Evolutionary conservation across 192 early-diverging fungal species (phyloP), one percentile per base, ranked within the genome.

Genomic region (Helicostylum pulchrum): DNA sequence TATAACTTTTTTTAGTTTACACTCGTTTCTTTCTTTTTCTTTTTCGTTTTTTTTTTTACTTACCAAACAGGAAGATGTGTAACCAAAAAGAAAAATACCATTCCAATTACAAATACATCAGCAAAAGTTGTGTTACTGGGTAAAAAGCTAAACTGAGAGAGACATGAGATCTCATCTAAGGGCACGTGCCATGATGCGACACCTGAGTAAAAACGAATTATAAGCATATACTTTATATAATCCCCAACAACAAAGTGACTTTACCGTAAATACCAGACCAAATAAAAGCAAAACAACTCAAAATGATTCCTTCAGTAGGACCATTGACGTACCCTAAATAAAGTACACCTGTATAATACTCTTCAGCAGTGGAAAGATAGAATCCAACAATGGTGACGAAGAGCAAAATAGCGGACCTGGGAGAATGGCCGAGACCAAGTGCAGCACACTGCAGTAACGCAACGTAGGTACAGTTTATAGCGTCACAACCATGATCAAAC

Each of bases 311-410:
- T 75, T 95, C 93, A 4, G 91, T 92, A 19, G 93, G 92, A 34
- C 93, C 93, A 61, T 92, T 93, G 59, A 93, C 56, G 62, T 90
- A 86, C 2, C 91, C 90, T 20, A 95, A 78, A 69, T 91, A 95
- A 17, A 95, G 79, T 2, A 86, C 84, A 19, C 90, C 89, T 10
- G 93, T 95, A 69, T 94, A 91, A 73, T 92, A 95, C 67, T 92
- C 90, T 70, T 95, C 93, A 85, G 90, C 92, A 6, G 93, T 93
- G 5, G 92, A 92, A 42, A 92, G 68, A 77, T 90, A 94, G 71
- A 95, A 95, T 15, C 90, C 81, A 62, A 80, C 66, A 17, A 90
- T 86, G 17, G 87, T 88, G 9, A 88, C 64, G 62, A 87, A 79
- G 47, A 91, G 57, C 32, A 90, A 70, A 26, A 79, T 55, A 7